Conservation (phyloP, 345 rosid genomes). For the Aquilaria malaccensis region DNA sequence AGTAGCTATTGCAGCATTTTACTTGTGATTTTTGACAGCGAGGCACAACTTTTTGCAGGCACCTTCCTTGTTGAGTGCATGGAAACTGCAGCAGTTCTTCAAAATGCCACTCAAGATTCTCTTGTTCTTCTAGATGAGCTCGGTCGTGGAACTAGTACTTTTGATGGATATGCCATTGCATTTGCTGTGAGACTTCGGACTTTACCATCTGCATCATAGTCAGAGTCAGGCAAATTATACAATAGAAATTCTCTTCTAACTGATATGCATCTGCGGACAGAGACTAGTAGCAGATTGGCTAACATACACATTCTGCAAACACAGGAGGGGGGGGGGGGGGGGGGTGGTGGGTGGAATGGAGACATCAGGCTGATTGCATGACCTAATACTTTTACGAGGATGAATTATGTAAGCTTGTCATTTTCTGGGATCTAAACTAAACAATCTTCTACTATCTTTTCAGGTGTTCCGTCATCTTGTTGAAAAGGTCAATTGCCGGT, state of each 20-base stretch:
- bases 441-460: background rate
- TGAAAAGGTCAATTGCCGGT: slow-evolving; percentile 80
- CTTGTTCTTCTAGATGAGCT: slow-evolving; percentile 89
- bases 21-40: slow-evolving; percentile 10
- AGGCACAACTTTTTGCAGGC: slow-evolving; percentile 38
- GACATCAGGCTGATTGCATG: background rate
- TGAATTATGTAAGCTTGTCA: background rate
- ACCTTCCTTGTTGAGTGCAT: slow-evolving; percentile 88
- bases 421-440: background rate
- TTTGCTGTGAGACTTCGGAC: slow-evolving; percentile 54
- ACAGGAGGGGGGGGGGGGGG: too few relatives aligned
- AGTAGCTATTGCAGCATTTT: background rate
- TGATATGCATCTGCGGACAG: too few relatives aligned
- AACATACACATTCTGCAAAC: too few relatives aligned
- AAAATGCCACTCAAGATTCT: slow-evolving; percentile 86
- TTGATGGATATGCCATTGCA: slow-evolving; percentile 94
- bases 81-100: slow-evolving; percentile 96
- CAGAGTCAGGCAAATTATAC: too few relatives aligned
- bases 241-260: too few relatives aligned
- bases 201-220: slow-evolving; percentile 5
- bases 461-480: slow-evolving; percentile 91
- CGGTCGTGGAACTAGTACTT: slow-evolving; percentile 98
- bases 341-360: too few relatives aligned
- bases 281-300: too few relatives aligned
- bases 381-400: background rate